Conservation (phyloP, 352 stramenopile species). For the Globisporangium irregulare region DNA sequence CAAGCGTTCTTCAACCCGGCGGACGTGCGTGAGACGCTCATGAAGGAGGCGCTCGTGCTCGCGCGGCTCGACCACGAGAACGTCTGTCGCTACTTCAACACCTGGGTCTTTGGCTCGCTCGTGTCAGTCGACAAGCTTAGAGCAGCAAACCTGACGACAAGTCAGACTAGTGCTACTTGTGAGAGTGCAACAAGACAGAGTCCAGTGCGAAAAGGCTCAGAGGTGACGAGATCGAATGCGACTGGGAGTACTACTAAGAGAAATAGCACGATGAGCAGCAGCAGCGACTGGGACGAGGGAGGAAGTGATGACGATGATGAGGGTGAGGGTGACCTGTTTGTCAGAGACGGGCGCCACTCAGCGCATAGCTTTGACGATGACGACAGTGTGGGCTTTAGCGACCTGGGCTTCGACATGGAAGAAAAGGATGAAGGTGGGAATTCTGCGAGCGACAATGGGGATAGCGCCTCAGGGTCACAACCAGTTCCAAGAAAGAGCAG, state of each 20-base stretch:
- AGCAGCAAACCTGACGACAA: background rate
- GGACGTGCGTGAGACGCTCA: slow-evolving; percentile 88
- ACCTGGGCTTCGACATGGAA: slow-evolving; percentile 64
- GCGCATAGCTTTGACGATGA: slow-evolving; percentile 21
- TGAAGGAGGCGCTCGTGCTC: slow-evolving; percentile 92
- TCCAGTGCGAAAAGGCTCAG: background rate
- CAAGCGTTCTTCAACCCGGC: slow-evolving; percentile 74
- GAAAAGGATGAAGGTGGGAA: background rate
- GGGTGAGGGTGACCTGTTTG: slow-evolving; percentile 24
- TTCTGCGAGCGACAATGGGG: background rate
- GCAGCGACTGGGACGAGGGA: background rate
- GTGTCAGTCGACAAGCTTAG: slow-evolving; percentile 52
- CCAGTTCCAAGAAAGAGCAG: background rate
- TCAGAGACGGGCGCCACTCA: background rate
- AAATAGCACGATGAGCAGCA: slow-evolving; percentile 2
- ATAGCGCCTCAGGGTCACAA: background rate
- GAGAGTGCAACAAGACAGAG: background rate
- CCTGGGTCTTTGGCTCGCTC: slow-evolving; percentile 70
- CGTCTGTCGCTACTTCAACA: slow-evolving; percentile 92
- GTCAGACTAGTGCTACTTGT: background rate
- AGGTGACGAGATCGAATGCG: background rate
- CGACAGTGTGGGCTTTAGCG: slow-evolving; percentile 34
- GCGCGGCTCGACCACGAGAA: slow-evolving; percentile 93
- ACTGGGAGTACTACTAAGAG: background rate
- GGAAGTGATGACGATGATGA: slow-evolving; percentile 17